Conservation (phyloP, 148 eudicot genomes). For the Bassia scoparia region DNA sequence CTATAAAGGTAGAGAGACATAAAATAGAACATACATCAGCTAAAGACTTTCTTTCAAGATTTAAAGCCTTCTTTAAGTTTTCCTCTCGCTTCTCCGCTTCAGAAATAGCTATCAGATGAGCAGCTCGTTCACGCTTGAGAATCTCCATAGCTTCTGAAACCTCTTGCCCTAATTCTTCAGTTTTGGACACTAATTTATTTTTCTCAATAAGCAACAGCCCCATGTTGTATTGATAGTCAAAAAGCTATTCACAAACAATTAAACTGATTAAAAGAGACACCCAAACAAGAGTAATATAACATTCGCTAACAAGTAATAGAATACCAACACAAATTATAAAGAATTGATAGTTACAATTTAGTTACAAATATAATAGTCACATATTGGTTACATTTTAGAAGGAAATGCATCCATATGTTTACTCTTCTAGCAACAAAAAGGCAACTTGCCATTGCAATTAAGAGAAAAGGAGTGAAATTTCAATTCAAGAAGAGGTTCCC, state of each 20-base stretch:
- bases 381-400: background rate
- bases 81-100: slow-evolving; percentile 79
- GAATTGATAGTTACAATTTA: no score
- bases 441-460: background rate
- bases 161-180: slow-evolving; percentile 54
- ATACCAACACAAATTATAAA: background rate
- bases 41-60: slow-evolving; percentile 56
- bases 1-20: background rate
- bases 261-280: background rate
- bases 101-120: slow-evolving; percentile 62
- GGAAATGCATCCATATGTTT: background rate
- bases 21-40: slow-evolving; percentile 48
- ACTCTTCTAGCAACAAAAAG: background rate
- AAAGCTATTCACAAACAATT: slow-evolving; percentile 45
- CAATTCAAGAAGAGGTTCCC: background rate
- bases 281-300: background rate
- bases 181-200: slow-evolving; percentile 46
- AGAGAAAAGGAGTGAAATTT: background rate
- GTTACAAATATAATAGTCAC: no score
- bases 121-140: slow-evolving; percentile 68
- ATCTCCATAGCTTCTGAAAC: slow-evolving; percentile 60
- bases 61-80: slow-evolving; percentile 62
- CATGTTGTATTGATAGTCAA: slow-evolving; percentile 85
- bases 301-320: background rate
- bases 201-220: slow-evolving; percentile 82